phyloP scores from a whole-genome alignment of 305 asterid genomes.

The Fraxinus angustifolia region DNA sequence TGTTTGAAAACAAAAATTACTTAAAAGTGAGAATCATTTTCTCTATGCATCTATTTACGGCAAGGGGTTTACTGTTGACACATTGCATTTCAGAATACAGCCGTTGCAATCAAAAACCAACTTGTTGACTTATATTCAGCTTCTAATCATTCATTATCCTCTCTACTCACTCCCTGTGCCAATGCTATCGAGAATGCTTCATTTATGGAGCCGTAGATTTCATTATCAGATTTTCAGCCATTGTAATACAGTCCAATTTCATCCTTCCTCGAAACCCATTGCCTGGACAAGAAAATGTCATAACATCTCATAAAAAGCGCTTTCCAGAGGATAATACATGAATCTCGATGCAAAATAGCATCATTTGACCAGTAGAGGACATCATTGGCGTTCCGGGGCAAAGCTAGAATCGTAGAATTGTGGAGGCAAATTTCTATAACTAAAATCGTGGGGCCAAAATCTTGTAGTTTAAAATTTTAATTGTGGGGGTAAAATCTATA shows the following conservation, averaged over 20 bases:
- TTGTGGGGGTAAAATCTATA: too few species aligned
- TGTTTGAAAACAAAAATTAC: not conserved
- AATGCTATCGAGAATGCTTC: slow-evolving; percentile 44
- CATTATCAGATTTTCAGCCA: slow-evolving; percentile 41
- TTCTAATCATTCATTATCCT: slow-evolving; percentile 41
- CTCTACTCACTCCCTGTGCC: slow-evolving; percentile 40
- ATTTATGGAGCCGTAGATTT: slow-evolving; percentile 54
- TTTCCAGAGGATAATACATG: slow-evolving; percentile 21
- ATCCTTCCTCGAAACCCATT: slow-evolving; percentile 34
- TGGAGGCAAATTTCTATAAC: too few species aligned
- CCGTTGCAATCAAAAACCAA: slow-evolving; percentile 34
- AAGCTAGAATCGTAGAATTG: too few species aligned
- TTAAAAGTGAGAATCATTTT: not conserved
- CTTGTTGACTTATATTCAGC: slow-evolving; percentile 47
- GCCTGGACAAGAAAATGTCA: slow-evolving; percentile 25
- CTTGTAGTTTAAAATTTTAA: too few species aligned
- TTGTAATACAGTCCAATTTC: slow-evolving; percentile 39
- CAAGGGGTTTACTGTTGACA: slow-evolving; percentile 36
- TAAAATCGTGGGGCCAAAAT: too few species aligned
- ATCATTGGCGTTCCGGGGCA: too few species aligned
- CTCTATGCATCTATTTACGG: slow-evolving; percentile 39
- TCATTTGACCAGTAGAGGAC: too few species aligned
- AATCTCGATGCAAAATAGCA: too few species aligned
- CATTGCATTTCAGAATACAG: slow-evolving; percentile 45
- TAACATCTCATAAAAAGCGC: slow-evolving; percentile 44